Conservation (phyloP, 2,329 filamentous ascomycete genomes). For the Botrytis hyacinthi region DNA sequence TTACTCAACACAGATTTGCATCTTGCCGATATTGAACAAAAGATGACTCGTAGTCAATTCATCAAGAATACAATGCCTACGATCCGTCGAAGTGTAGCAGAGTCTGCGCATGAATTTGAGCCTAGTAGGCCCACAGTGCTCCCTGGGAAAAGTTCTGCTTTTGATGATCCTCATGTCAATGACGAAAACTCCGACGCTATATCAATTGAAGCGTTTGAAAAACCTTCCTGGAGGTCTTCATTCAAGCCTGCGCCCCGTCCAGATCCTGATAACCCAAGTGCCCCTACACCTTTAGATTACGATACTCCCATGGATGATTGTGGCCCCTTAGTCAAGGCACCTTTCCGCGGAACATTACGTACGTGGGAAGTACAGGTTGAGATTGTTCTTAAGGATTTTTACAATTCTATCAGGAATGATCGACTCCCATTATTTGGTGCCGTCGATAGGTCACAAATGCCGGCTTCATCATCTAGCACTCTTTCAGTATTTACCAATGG, state of each 20-base stretch:
- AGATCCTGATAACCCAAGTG: constrained; percentile 42
- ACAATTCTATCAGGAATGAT: constrained; percentile 82
- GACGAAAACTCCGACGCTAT: constrained; percentile 22
- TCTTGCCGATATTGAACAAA: constrained; percentile 88
- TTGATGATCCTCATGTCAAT: constrained; percentile 24
- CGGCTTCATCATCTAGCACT: constrained; percentile 53
- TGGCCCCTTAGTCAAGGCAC: constrained; percentile 73
- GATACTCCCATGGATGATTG: constrained; percentile 51
- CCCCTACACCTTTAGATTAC: constrained; percentile 39
- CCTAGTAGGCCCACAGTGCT: constrained; percentile 51
- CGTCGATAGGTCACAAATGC: constrained; percentile 43
- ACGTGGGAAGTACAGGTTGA: constrained; percentile 90
- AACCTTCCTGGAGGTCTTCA: constrained; percentile 38
- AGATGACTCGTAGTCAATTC: constrained; percentile 94
- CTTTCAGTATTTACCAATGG: constrained; percentile 66
- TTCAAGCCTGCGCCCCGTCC: constrained; percentile 36
- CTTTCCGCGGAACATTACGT: constrained; percentile 71
- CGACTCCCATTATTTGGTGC: constrained; percentile 83
- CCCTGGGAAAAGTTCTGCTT: constrained; percentile 40
- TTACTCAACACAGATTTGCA: constrained; percentile 95
- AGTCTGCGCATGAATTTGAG: constrained; percentile 69
- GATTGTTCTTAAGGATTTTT: constrained; percentile 87
- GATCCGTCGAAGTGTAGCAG: constrained; percentile 71
- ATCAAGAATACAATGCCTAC: constrained; percentile 95
- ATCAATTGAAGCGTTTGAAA: constrained; percentile 37